These are phyloP conservation scores for Talaromyces thailandensis DNA, from an alignment of 495 filamentous ascomycete genomes.

Conservation along the genomic window DNA sequence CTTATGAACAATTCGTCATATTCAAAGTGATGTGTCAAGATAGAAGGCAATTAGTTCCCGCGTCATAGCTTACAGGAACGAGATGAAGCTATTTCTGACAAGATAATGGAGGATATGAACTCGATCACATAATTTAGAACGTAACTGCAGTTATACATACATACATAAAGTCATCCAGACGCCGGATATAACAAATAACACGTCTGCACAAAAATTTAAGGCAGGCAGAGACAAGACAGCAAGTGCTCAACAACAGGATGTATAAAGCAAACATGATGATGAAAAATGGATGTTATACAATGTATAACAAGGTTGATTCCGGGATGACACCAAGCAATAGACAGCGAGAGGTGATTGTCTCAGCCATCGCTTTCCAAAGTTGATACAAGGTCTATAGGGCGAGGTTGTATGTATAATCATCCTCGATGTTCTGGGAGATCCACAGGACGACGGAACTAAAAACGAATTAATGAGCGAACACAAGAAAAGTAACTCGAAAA, in stretches of 20 bases:
- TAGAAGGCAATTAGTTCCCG: not conserved
- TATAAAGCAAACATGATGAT: not conserved
- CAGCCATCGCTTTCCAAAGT: not conserved
- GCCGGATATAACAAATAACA: not conserved
- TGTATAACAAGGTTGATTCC: not conserved
- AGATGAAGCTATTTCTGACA: not conserved
- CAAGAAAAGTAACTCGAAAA: not conserved
- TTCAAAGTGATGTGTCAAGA: not conserved
- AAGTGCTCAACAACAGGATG: not conserved
- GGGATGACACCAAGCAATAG: not conserved
- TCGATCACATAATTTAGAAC: not conserved
- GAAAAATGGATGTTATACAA: not conserved
- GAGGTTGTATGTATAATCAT: slow-evolving; percentile 95
- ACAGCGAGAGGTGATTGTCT: not conserved
- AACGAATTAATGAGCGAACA: slow-evolving; percentile 9
- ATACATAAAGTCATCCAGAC: not conserved
- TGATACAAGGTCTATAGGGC: slow-evolving; percentile 50
- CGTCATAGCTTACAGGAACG: not conserved
- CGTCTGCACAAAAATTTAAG: not conserved
- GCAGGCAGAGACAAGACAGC: not conserved
- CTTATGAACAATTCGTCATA: not conserved
- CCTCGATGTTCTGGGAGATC: slow-evolving; percentile 98
- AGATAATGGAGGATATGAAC: not conserved
- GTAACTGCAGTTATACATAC: not conserved
- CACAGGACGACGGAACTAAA: slow-evolving; percentile 78